Percentiles rank a stretch among this genome's conserved stretches.
phyloP scores from a whole-genome alignment of 768 basidiomycete species.

The Boletus vinaceobasis region DNA sequence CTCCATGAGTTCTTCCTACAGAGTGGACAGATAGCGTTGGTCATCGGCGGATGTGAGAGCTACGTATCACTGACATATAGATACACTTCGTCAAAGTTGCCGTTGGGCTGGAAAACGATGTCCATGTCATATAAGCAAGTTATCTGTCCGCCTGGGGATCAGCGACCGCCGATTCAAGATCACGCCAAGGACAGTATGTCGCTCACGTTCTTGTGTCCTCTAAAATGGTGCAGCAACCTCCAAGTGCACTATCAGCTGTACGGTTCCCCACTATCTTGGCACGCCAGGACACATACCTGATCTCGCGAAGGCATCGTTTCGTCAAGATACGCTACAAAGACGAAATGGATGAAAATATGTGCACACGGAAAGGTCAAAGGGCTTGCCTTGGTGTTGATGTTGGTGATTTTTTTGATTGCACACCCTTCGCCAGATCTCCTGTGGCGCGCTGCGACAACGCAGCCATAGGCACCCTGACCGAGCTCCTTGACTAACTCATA shows the following conservation, averaged over 20 bases:
- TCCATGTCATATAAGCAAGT: conserved; percentile 98
- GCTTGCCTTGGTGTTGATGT: conserved; percentile 82
- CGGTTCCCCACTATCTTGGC: background rate
- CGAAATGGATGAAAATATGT: conserved; percentile 12
- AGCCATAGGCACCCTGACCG: conserved; percentile 93
- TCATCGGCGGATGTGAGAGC: background rate
- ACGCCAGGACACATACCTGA: conserved; percentile 54
- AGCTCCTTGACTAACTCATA: conserved; percentile 97
- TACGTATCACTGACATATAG: conserved; percentile 60
- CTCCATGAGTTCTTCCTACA: conserved; percentile 98
- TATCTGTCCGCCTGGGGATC: conserved; percentile 51
- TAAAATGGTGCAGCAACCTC: conserved; percentile 93
- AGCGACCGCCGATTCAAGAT: background rate
- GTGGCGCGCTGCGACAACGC: conserved; percentile 84
- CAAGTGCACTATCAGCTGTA: conserved; percentile 14
- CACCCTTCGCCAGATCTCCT: conserved; percentile 82
- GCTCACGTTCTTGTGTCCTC: conserved; percentile 94
- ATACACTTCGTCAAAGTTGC: conserved; percentile 96
- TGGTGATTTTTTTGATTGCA: conserved; percentile 95
- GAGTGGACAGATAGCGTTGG: background rate
- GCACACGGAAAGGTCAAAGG: background rate
- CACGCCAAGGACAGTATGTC: conserved; percentile 21
- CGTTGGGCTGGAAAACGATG: conserved; percentile 87
- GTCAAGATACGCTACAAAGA: conserved; percentile 79
- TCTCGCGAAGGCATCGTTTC: conserved; percentile 93